These are phyloP conservation scores for Quillaja saponaria DNA, from an alignment of 306 rosid species.

Conservation along the genomic window DNA sequence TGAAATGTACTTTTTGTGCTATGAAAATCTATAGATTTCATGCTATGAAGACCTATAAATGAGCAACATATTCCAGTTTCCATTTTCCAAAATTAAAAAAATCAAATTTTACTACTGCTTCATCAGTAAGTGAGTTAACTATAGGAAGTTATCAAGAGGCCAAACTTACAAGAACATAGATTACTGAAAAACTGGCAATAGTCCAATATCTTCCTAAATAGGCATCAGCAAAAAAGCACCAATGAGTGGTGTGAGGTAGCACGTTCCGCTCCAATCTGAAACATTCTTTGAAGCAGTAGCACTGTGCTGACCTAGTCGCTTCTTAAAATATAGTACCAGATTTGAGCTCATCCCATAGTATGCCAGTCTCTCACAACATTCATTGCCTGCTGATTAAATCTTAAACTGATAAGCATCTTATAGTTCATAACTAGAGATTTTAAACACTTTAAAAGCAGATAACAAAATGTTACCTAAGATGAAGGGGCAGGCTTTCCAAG, in stretches of 20 bases:
- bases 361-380: constrained; percentile 81
- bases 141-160: not conserved
- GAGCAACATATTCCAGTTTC: not conserved
- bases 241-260: constrained; percentile 69
- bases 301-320: constrained; percentile 45
- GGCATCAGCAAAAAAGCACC: constrained; percentile 85
- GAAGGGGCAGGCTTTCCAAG: constrained; percentile 85
- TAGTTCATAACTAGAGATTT: constrained; percentile 2
- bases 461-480: constrained; percentile 53
- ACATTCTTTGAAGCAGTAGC: constrained; percentile 61
- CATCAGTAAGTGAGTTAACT: not conserved
- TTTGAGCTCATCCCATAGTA: constrained; percentile 78
- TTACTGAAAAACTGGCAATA: constrained; percentile 62
- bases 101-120: not conserved
- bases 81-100: not conserved
- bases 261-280: constrained; percentile 73
- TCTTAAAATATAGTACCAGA: constrained; percentile 65
- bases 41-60: not conserved
- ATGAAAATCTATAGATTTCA: not conserved
- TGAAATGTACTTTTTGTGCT: not conserved
- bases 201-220: constrained; percentile 83
- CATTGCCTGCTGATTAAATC: constrained; percentile 52
- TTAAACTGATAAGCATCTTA: constrained; percentile 10
- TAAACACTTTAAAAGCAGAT: not conserved
- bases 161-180: constrained; percentile 64